Conservation (phyloP, 176 grass and related monocot species). For the Bothriochloa decipiens region DNA sequence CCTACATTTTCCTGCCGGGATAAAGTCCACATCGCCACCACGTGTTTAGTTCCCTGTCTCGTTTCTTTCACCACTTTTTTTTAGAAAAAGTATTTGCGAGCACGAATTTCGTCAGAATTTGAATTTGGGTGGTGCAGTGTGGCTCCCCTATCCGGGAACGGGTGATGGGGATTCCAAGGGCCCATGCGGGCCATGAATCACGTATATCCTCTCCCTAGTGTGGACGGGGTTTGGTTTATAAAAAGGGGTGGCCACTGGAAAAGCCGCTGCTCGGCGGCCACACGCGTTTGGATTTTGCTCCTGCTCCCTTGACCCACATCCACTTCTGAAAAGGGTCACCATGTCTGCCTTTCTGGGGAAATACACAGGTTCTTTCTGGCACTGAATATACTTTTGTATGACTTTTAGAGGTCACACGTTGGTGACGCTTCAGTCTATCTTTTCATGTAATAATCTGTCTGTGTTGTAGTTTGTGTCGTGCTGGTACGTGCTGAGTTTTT, state of each 20-base stretch:
- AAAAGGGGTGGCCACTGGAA: conserved; percentile 30
- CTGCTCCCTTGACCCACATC: conserved; percentile 11
- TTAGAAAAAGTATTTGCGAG: background rate
- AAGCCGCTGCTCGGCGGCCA: conserved; percentile 39
- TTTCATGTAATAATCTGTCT: background rate
- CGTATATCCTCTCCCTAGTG: conserved; percentile 24
- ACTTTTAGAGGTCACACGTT: background rate
- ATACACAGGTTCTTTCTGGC: conserved; percentile 70
- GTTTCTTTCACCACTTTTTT: conserved; percentile 25
- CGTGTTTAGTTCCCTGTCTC: conserved; percentile 5
- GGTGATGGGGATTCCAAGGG: conserved; percentile 29
- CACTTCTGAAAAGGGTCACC: conserved; percentile 28
- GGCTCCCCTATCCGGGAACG: conserved; percentile 53
- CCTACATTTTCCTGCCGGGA: conserved; percentile 39
- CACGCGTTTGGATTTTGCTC: conserved; percentile 53
- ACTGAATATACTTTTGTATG: background rate
- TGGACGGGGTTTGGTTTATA: conserved; percentile 10
- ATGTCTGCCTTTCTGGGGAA: conserved; percentile 98
- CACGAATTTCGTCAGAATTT: conserved; percentile 24
- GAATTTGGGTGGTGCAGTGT: conserved; percentile 42
- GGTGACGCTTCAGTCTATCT: background rate
- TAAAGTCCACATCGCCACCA: conserved; percentile 51
- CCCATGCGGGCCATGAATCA: conserved; percentile 32
- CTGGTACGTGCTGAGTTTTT: background rate
- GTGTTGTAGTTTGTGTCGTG: background rate